Evolutionary conservation across 164 flowering plant species (phyloP).

Genomic region (Sedum album): DNA sequence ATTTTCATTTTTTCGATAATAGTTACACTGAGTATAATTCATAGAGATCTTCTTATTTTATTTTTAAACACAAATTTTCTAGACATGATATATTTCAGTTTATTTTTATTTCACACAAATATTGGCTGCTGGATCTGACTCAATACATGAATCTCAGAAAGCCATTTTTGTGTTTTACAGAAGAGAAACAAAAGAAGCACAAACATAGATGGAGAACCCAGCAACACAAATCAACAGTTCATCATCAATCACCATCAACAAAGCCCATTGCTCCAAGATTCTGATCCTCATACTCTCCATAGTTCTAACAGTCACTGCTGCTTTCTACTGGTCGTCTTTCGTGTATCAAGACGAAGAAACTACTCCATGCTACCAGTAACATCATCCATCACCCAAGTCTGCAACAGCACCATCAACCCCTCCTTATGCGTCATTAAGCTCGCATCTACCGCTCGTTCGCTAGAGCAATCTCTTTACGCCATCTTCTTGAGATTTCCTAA

Average conservation of each 20-base stretch:
- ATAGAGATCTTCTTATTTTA: no score
- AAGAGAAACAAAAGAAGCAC: no score
- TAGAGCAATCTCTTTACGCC: conserved; percentile 13
- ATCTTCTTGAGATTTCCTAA: conserved; percentile 25
- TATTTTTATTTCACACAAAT: no score
- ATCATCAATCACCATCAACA: neutral
- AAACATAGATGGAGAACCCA: neutral
- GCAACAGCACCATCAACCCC: conserved; percentile 28
- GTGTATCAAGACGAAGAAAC: neutral
- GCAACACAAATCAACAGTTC: neutral
- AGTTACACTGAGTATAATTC: no score
- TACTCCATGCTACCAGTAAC: neutral
- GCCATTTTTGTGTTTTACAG: no score
- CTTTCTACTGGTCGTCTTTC: neutral
- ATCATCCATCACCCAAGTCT: conserved; percentile 21
- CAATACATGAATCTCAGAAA: no score
- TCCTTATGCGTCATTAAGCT: conserved; percentile 25
- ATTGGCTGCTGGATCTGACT: no score
- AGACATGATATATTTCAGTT: no score
- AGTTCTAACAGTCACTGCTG: neutral
- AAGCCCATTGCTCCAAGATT: neutral
- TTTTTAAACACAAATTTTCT: no score
- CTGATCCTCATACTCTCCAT: neutral
- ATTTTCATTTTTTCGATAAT: no score
- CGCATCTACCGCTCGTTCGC: conserved; percentile 13